Conservation (phyloP, 768 basidiomycete species). For the Agaricus subrufescens region DNA sequence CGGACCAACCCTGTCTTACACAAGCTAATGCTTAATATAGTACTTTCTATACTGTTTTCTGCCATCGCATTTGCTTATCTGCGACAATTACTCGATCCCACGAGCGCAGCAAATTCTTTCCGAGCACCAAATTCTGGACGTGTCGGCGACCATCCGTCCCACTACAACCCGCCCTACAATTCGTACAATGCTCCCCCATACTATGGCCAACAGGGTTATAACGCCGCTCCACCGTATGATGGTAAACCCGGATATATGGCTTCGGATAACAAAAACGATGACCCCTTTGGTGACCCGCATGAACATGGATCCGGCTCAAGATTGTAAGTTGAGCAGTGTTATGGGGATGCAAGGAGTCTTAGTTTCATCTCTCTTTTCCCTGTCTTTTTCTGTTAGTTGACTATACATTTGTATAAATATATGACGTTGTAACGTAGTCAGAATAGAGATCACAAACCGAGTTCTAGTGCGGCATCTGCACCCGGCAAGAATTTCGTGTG, state of each 20-base stretch:
- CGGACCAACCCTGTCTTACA: too few species aligned
- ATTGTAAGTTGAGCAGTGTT: background rate
- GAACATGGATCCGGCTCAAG: conserved; percentile 2
- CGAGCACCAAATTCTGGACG: conserved; percentile 39
- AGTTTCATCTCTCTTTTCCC: too few species aligned
- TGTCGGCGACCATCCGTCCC: conserved; percentile 34
- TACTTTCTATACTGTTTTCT: conserved; percentile 58
- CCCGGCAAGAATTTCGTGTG: too few species aligned
- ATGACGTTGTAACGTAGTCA: too few species aligned
- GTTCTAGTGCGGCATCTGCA: too few species aligned
- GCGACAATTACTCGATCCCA: conserved; percentile 70
- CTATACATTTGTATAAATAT: too few species aligned
- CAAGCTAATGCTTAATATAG: conserved; percentile 24
- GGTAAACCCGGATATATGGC: conserved; percentile 6
- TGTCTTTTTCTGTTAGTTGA: too few species aligned
- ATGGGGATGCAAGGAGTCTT: background rate
- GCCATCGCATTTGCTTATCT: conserved; percentile 65
- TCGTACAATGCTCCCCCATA: conserved; percentile 37
- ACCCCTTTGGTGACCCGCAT: conserved; percentile 10
- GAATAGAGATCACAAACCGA: too few species aligned
- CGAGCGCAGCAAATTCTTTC: conserved; percentile 44
- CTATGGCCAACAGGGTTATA: conserved; percentile 41
- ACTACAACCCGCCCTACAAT: conserved; percentile 61
- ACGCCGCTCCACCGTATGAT: conserved; percentile 27
- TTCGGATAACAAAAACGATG: background rate